A percentile compares a stretch with the other conserved stretches of the same genome.
Evolutionary conservation across 2,329 filamentous ascomycete genomes (phyloP).

Genomic region (Fusarium sp.): DNA sequence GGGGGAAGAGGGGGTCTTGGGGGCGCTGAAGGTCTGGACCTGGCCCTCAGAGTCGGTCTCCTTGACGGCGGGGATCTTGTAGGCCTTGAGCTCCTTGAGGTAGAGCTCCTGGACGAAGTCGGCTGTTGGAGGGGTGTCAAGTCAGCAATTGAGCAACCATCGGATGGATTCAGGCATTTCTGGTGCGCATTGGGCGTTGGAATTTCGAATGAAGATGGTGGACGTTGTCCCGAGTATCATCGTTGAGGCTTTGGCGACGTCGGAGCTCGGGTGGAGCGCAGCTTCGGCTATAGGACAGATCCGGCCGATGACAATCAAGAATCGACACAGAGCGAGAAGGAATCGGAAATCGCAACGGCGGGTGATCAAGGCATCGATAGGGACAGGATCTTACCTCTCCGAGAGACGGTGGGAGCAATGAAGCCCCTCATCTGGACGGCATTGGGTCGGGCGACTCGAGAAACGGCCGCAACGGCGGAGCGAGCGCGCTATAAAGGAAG

Average conservation of each 20-base stretch:
- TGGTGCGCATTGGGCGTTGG: neutral
- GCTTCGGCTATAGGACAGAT: constrained; percentile 41
- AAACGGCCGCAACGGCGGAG: constrained; percentile 61
- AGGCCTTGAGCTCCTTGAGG: constrained; percentile 93
- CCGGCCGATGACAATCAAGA: constrained; percentile 27
- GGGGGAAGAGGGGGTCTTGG: constrained; percentile 85
- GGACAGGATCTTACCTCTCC: constrained; percentile 64
- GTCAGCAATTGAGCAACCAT: constrained; percentile 40
- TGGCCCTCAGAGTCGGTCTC: constrained; percentile 88
- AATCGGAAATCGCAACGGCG: neutral
- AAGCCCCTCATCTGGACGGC: constrained; percentile 65
- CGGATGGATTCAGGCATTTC: neutral
- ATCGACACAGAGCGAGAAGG: constrained; percentile 3
- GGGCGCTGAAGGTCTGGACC: constrained; percentile 86
- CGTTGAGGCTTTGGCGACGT: constrained; percentile 34
- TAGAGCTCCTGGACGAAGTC: constrained; percentile 98
- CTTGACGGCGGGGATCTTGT: constrained; percentile 89
- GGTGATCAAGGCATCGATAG: constrained; percentile 1
- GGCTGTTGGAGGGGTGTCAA: constrained; percentile 64
- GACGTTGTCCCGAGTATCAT: neutral
- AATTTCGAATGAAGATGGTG: neutral
- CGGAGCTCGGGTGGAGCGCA: constrained; percentile 42
- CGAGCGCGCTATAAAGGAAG: constrained; percentile 59
- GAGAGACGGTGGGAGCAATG: constrained; percentile 69
- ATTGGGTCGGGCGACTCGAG: constrained; percentile 54